phyloP scores from a whole-genome alignment of 2,329 filamentous ascomycete species.

The Tolypocladium guangdongense region DNA sequence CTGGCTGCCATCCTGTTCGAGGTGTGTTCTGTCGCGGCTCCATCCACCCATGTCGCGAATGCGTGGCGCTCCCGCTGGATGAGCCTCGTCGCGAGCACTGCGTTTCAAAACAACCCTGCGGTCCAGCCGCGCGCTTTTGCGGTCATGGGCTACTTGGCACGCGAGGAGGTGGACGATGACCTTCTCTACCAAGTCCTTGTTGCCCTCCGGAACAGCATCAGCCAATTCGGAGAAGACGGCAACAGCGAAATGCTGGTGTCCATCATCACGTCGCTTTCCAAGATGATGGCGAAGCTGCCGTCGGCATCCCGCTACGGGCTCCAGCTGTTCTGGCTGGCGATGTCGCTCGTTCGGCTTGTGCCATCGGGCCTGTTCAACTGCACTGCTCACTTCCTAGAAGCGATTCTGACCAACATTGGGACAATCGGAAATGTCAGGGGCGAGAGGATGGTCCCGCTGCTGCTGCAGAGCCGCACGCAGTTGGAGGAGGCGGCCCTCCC shows the following conservation, averaged over 20 bases:
- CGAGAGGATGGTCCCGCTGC: constrained; percentile 45
- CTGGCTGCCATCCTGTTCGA: constrained; percentile 53
- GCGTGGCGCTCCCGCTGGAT: constrained; percentile 64
- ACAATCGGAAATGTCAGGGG: constrained; percentile 48
- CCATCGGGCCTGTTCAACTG: constrained; percentile 54
- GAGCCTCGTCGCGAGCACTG: constrained; percentile 61
- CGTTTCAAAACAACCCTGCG: constrained; percentile 62
- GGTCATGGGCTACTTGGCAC: constrained; percentile 59
- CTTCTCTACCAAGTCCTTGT: constrained; percentile 61
- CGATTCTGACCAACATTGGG: constrained; percentile 53
- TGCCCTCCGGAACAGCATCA: constrained; percentile 52
- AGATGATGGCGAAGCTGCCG: constrained; percentile 60
- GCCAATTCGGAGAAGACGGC: constrained; percentile 52
- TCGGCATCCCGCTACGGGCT: constrained; percentile 56
- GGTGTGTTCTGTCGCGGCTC: constrained; percentile 51
- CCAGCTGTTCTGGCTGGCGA: constrained; percentile 60
- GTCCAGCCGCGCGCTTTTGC: constrained; percentile 60
- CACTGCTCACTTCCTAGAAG: constrained; percentile 52
- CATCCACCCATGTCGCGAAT: constrained; percentile 54
- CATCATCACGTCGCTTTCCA: constrained; percentile 55
- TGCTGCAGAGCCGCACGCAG: constrained; percentile 49
- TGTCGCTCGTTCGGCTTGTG: constrained; percentile 54
- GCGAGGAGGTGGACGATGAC: constrained; percentile 64
- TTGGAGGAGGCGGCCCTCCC: constrained; percentile 51
- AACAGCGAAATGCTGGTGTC: constrained; percentile 59